Percentiles rank a stretch among this genome's conserved stretches.
Evolutionary conservation across 2,329 filamentous ascomycete genomes (phyloP).

Genomic region (Verticillium albo-atrum): DNA sequence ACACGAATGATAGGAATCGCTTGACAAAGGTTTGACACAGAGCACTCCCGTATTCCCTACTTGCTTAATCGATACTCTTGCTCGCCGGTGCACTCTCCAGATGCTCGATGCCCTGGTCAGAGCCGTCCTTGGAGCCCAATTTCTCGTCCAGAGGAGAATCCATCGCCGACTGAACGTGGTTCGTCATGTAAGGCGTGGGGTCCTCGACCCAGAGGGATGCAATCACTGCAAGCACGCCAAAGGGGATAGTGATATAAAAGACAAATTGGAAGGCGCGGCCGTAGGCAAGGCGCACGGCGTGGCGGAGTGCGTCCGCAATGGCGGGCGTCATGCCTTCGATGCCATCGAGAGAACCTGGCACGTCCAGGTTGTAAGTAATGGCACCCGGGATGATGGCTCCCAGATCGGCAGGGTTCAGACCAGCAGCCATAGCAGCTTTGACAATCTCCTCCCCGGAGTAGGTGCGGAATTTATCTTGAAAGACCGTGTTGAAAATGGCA

Average conservation of each 20-base stretch:
- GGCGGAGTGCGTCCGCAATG: conserved; percentile 2
- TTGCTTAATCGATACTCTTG: too few species aligned
- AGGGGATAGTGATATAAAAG: conserved; percentile 9
- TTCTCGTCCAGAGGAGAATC: background rate
- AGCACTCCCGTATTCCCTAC: too few species aligned
- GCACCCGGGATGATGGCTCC: conserved; percentile 20
- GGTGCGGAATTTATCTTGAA: conserved; percentile 12
- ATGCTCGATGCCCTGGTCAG: background rate
- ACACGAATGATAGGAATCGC: too few species aligned
- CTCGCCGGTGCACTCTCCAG: background rate
- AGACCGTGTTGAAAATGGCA: conserved; percentile 27
- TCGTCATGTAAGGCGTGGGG: conserved; percentile 12
- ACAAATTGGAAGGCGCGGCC: conserved; percentile 10
- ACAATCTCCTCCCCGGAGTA: conserved; percentile 20
- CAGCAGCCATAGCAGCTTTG: conserved; percentile 19
- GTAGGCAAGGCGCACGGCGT: conserved; percentile 4
- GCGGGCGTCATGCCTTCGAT: conserved; percentile 11
- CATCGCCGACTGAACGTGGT: conserved; percentile 11
- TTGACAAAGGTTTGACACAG: too few species aligned
- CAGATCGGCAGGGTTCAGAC: conserved; percentile 16
- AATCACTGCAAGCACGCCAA: conserved; percentile 6
- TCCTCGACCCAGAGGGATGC: conserved; percentile 7
- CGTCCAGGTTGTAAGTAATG: conserved; percentile 23
- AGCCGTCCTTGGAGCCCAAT: background rate
- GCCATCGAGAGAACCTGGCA: conserved; percentile 14